Conservation (phyloP, 2,329 filamentous ascomycete species). For the Phialocephala subalpina region DNA sequence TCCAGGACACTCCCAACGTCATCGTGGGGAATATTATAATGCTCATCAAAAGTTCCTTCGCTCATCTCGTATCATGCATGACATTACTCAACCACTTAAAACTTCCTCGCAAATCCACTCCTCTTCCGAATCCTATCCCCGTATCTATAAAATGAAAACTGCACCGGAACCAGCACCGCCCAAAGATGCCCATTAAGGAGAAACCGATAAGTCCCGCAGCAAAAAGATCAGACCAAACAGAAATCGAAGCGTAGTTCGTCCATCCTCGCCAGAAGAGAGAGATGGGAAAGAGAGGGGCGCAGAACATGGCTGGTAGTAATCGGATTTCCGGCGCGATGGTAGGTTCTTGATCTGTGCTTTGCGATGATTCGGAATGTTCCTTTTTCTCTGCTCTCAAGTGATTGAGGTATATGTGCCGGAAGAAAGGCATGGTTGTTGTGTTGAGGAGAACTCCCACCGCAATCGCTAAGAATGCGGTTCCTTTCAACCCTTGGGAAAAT, state of each 20-base stretch:
- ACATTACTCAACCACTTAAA: background rate
- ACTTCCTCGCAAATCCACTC: background rate
- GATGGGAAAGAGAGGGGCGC: slow-evolving; percentile 5
- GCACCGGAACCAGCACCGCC: background rate
- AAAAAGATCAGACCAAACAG: background rate
- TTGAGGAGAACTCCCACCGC: background rate
- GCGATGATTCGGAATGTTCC: background rate
- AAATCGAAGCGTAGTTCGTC: slow-evolving; percentile 7
- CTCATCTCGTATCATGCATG: background rate
- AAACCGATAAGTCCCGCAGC: background rate
- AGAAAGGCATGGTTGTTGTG: background rate
- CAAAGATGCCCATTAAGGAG: background rate
- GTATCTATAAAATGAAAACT: background rate
- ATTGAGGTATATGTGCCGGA: background rate
- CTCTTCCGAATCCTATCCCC: background rate
- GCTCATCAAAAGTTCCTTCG: no score
- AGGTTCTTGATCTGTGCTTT: no score
- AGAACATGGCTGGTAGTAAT: slow-evolving; percentile 1
- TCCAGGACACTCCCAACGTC: no score
- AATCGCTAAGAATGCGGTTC: background rate
- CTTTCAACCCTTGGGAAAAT: background rate
- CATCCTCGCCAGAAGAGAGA: slow-evolving; percentile 12
- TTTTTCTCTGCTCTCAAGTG: background rate
- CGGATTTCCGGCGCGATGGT: background rate
- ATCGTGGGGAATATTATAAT: no score